Percentiles rank a stretch among this genome's conserved stretches.
Evolutionary conservation across 2,329 filamentous ascomycete genomes (phyloP).

Genomic region (Coniella lustricola): DNA sequence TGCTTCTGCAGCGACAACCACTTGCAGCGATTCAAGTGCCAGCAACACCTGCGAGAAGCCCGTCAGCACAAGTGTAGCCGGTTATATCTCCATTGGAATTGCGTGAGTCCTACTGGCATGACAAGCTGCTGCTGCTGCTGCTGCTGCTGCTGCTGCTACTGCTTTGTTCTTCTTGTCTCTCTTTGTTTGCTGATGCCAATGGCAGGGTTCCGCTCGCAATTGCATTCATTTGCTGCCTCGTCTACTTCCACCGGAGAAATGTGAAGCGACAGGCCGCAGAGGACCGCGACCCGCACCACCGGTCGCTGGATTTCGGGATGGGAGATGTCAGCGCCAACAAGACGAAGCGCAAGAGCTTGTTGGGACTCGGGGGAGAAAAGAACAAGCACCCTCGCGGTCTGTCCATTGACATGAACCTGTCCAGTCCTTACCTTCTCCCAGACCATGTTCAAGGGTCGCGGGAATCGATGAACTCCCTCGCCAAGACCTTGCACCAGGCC

Average conservation of each 20-base stretch:
- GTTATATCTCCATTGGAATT: conserved; percentile 11
- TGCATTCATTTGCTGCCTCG: conserved; percentile 47
- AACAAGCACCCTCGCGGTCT: conserved; percentile 43
- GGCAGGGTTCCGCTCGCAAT: conserved; percentile 62
- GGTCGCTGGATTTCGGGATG: conserved; percentile 81
- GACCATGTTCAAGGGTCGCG: conserved; percentile 69
- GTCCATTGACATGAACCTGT: conserved; percentile 68
- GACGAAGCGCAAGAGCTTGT: conserved; percentile 37
- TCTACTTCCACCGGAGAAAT: conserved; percentile 75
- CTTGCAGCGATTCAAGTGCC: conserved; percentile 5
- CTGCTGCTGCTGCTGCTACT: no score
- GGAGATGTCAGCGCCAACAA: conserved; percentile 25
- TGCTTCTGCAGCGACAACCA: neutral
- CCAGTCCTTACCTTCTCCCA: conserved; percentile 89
- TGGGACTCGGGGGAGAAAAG: conserved; percentile 54
- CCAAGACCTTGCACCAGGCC: conserved; percentile 63
- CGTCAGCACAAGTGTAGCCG: conserved; percentile 5
- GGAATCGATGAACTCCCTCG: conserved; percentile 81
- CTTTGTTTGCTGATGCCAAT: conserved; percentile 16
- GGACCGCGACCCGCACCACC: conserved; percentile 80
- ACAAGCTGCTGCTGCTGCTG: no score
- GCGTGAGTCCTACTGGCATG: conserved; percentile 6
- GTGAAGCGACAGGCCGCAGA: conserved; percentile 64
- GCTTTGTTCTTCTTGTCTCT: neutral
- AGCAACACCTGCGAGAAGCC: conserved; percentile 17